A percentile compares a stretch with the other conserved stretches of the same genome.
Evolutionary conservation across 2,329 filamentous ascomycete genomes (phyloP).

Genomic region (Paraphoma chrysanthemicola): DNA sequence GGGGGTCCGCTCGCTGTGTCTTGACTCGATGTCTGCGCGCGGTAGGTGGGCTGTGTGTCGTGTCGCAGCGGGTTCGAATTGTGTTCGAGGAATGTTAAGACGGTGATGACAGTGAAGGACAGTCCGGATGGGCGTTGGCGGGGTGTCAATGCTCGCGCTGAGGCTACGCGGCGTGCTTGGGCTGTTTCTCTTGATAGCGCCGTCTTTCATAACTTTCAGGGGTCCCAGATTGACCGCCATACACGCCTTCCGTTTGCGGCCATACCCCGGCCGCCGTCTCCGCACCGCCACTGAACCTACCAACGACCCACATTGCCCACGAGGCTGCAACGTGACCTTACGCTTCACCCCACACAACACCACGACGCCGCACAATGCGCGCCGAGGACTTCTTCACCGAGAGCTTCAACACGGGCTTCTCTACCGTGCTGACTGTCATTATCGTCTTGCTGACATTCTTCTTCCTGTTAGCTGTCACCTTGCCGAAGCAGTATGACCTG

Average conservation of each 20-base stretch:
- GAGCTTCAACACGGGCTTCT: constrained; percentile 35
- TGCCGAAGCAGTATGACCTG: constrained; percentile 61
- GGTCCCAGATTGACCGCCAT: constrained; percentile 23
- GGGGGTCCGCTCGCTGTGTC: constrained; percentile 23
- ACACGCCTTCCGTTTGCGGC: constrained; percentile 23
- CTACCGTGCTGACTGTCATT: constrained; percentile 49
- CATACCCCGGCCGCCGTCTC: constrained; percentile 20
- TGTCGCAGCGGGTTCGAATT: background rate
- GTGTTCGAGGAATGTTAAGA: too few relatives aligned
- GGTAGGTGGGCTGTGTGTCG: background rate
- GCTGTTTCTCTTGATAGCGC: constrained; percentile 13
- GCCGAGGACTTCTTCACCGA: constrained; percentile 40
- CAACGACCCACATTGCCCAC: constrained; percentile 14
- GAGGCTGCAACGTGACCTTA: constrained; percentile 15
- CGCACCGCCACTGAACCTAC: constrained; percentile 16
- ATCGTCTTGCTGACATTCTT: constrained; percentile 55
- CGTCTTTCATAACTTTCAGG: constrained; percentile 24
- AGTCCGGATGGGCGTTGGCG: background rate
- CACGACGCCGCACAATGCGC: constrained; percentile 25
- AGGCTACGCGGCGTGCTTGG: constrained; percentile 13
- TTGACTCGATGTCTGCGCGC: constrained; percentile 23
- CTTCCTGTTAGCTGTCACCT: constrained; percentile 58
- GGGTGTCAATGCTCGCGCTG: constrained; percentile 7
- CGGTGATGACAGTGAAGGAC: background rate
- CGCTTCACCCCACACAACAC: constrained; percentile 21